Evolutionary conservation across 176 grass and related monocot species (phyloP), one percentile per base, ranked within the genome.

Genomic region (Urochloa ruziziensis): DNA sequence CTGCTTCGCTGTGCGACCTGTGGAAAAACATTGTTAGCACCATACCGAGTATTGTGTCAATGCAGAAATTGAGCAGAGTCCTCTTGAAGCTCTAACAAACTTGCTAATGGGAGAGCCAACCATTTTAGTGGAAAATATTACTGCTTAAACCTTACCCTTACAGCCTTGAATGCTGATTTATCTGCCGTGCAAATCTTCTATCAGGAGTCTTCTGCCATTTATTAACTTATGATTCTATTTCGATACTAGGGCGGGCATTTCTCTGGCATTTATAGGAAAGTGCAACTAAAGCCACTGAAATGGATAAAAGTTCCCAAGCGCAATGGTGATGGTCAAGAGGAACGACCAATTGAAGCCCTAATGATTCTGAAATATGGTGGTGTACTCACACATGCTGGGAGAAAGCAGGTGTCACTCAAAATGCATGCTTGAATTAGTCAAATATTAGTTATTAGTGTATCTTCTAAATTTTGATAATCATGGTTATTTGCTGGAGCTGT

Each of bases 301-400:
- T 99, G 96, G 96, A 82, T 95, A 46, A 99, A 94, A 91, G 89
- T 91, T 90, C 83, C 85, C 39, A 94, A 92, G 82, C 78, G 49
- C 48, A 90, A 83, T 67, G 85, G 93, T 84, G 85, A 86, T 30
- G 89, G 87, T 79, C 89, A 95, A 94, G 89, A 94, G 74, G 96
- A 99, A 42, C 69, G 87, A 2, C 96, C 93, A 73, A 83, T 84
- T 75, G 96, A 99, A 92, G 96, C 96, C 65, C 80, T 99, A 78
- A 99, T 99, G 96, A 94, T 99, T 90, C 83, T 99, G 35, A 99
- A 99, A 86, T 99, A 99, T 83, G 96, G 96, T 54, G 96, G 96
- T 51, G 96, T 99, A 62, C 89, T 99, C 42, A 99, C 96, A 85
- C 96, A 99, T 92, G 96, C 96, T 62, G 96, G 96, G 42, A 86